Percentiles rank a stretch among this genome's conserved stretches.
Conservation (phyloP, 1,284 basidiomycete species). For the Takashimella tepidaria region DNA sequence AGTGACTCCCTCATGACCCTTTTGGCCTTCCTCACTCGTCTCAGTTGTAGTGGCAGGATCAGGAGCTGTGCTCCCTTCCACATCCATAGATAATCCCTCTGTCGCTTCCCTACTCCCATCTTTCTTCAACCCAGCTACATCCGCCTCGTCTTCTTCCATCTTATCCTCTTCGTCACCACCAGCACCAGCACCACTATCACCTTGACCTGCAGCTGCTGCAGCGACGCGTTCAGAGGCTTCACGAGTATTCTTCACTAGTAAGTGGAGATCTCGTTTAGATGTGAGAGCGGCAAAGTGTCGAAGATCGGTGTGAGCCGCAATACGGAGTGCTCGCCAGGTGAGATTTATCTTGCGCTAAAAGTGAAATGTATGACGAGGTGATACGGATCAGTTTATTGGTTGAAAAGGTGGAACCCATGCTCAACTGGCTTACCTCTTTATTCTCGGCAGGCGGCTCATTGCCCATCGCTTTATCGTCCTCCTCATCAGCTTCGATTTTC, state of each 20-base stretch:
- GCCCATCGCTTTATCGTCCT: constrained; percentile 40
- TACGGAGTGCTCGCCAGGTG: constrained; percentile 37
- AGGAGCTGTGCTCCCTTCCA: background rate
- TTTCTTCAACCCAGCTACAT: background rate
- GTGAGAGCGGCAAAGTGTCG: constrained; percentile 22
- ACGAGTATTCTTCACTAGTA: constrained; percentile 20
- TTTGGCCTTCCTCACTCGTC: background rate
- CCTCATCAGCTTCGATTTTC: constrained; percentile 31
- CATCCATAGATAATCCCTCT: background rate
- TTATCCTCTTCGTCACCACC: constrained; percentile 18
- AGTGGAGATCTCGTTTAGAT: constrained; percentile 24
- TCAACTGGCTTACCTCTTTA: constrained; percentile 22
- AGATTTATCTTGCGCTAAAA: constrained; percentile 27
- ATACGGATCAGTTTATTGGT: background rate
- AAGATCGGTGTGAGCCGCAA: constrained; percentile 27
- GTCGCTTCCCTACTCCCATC: background rate
- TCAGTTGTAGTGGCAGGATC: constrained; percentile 2
- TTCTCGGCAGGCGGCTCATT: constrained; percentile 20
- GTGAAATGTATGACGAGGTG: constrained; percentile 4
- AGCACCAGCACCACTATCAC: constrained; percentile 2
- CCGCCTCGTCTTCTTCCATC: constrained; percentile 5
- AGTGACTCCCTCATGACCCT: background rate
- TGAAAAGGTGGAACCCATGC: background rate
- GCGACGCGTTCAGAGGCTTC: background rate
- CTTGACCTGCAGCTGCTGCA: background rate